Evolutionary conservation across 2,329 filamentous ascomycete genomes (phyloP).

Genomic region (Blastomyces parvus): DNA sequence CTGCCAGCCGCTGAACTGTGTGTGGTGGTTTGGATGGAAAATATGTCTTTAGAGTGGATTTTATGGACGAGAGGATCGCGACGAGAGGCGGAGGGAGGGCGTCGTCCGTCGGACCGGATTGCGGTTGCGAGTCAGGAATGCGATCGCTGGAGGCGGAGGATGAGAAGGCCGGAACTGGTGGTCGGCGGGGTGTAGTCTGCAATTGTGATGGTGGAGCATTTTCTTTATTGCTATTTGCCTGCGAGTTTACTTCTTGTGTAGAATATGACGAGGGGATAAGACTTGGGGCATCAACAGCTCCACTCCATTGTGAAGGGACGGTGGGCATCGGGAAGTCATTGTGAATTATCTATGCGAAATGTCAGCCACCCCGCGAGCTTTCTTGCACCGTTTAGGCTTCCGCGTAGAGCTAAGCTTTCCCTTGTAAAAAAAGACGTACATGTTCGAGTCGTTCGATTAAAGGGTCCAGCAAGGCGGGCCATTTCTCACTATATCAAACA

Average conservation of each 20-base stretch:
- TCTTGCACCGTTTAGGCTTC: background rate
- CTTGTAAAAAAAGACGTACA: conserved; percentile 31
- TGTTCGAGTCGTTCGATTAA: conserved; percentile 61
- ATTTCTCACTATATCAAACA: conserved; percentile 47
- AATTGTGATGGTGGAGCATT: conserved; percentile 24
- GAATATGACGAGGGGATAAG: conserved; percentile 20
- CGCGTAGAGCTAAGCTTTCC: background rate
- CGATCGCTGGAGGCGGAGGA: conserved; percentile 33
- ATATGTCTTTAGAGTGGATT: conserved; percentile 49
- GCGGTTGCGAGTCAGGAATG: conserved; percentile 35
- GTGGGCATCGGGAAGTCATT: conserved; percentile 65
- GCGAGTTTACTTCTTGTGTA: conserved; percentile 22
- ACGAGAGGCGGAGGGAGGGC: conserved; percentile 55
- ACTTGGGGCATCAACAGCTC: conserved; percentile 24
- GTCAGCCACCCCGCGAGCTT: conserved; percentile 8
- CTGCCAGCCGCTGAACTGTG: conserved; percentile 82
- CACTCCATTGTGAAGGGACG: conserved; percentile 38
- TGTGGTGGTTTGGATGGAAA: conserved; percentile 75
- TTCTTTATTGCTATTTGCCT: conserved; percentile 32
- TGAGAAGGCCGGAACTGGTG: conserved; percentile 32
- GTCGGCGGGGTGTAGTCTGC: conserved; percentile 26
- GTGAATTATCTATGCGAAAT: conserved; percentile 54
- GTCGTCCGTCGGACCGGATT: conserved; percentile 38
- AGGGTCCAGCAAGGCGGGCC: conserved; percentile 57
- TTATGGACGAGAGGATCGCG: conserved; percentile 53